Evolutionary conservation across 108 stramenopile species (phyloP), one percentile per base, ranked within the genome.

Genomic region (Cyclotella kingstonii): DNA sequence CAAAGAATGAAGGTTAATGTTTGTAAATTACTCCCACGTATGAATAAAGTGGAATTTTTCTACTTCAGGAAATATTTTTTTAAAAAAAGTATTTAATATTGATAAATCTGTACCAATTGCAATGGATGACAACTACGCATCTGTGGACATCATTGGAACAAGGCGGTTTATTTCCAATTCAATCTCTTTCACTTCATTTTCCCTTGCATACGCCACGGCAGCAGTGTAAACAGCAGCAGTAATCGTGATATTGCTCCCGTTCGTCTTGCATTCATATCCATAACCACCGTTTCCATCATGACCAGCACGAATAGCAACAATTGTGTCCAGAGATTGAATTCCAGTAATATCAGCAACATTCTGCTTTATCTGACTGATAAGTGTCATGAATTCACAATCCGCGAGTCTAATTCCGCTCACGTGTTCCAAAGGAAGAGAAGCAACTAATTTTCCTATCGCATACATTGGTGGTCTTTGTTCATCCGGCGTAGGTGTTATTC

Each of bases 311-410:
- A 71, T 47, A 19, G 70, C 54, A 28, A 71, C 61, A 63, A 71
- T 71, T 30, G 70, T 71, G 56, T 71, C 70, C 46, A 71, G 42
- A n/a, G 70, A 71, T 56, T 62, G 61, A 5, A 71, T 50, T 40
- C 70, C 70, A 9, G 70, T 71, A 29, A 17, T 46, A 49, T 71
- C 61, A 21, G 57, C 60, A 4, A 71, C 70, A 28, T 43, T 15
- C 11, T 60, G 48, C 34, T 48, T 54, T 11, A 71, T 3, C 41
- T 63, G 61, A 38, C 70, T 71, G 14, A 71, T 63, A 8, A 71
- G 54, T 5, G 70, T 71, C 29, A 71, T 26, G 8, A 54, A 41
- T 56, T 63, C 70, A 28, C 70, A 71, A 49, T 71, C 70, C 1
- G 61, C 61, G 5, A 71, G 45, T 55, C 70, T 41, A 4, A 71